Base-by-base conservation (phyloP, 352 stramenopile genomes). In the Globisporangium parvum region DNA sequence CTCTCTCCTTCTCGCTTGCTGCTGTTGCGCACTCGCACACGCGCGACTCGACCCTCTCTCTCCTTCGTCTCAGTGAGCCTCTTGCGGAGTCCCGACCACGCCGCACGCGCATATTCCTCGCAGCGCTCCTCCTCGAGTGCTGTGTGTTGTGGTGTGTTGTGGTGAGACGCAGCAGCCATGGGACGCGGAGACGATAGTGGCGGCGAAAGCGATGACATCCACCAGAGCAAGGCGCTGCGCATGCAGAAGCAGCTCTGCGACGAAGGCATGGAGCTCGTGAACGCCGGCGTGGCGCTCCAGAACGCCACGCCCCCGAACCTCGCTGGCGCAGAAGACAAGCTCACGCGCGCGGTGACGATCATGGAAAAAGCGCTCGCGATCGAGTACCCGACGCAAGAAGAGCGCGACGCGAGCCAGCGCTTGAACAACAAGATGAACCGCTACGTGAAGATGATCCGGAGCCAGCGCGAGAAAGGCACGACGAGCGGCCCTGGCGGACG, bases 371-470 rank as follows among this genome's bases (percentile, higher is more conserved):
- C 83, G 47, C 73, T 93, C 14, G 77, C 71, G 40, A 91, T 91
- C 53, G 71, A 91, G 61, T 93, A 88, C 66, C 59, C 68, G 9
- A 87, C 67, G 40, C 63, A 79, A 40, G 83, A 91, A 51, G 82
- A 93, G 60, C 74, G 75, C 15, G 80, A 93, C 42, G 80, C 79
- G 21, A 85, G 75, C 40, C 68, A 83, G 51, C 73, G 78, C 2
- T 65, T 90, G 23, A 85, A 85, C 63, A 90, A 78, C 73, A 93
- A 93, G 72, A 93, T 93, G 80, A 81, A 80, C 47, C 80, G 83
- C 20, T 93, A 93, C 59, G 80, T 91, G 51, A 91, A 93, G 59
- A 91, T 93, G 83, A 93, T 93, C 58, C 75, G 79, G 37, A 89
- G 77, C 40, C 83, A 93, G 57, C 75, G 79, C 41, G 76, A 85